Percentiles rank a stretch among this genome's conserved stretches.
Evolutionary conservation across 1,139 yeast species (phyloP).

Genomic region (Pichia sp.): DNA sequence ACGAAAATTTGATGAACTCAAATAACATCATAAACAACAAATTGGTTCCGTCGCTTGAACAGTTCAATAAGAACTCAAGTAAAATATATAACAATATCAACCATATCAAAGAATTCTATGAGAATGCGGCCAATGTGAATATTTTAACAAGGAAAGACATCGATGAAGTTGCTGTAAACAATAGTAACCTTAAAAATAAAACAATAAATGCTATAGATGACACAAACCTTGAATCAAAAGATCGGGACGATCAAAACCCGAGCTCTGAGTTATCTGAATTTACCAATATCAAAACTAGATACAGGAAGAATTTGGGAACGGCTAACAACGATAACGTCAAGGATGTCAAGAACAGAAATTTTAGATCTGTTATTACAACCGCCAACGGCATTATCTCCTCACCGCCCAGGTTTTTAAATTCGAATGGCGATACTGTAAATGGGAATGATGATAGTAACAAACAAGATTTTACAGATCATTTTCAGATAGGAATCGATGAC

Average conservation of each 20-base stretch:
- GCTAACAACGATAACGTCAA: neutral
- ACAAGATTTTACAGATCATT: neutral
- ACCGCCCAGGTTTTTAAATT: neutral
- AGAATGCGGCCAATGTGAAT: constrained; percentile 58
- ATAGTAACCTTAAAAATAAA: neutral
- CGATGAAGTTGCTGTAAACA: neutral
- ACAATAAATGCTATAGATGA: neutral
- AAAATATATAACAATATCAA: constrained; percentile 53
- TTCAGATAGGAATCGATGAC: constrained; percentile 6
- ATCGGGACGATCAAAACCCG: neutral
- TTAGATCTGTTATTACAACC: neutral
- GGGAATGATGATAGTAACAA: too few species aligned
- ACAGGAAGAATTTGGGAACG: constrained; percentile 9
- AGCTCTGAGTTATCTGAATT: constrained; percentile 7
- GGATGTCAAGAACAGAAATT: neutral
- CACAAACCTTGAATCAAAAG: neutral
- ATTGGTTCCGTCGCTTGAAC: constrained; percentile 53
- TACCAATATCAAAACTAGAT: constrained; percentile 9
- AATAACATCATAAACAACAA: constrained; percentile 55
- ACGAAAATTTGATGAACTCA: constrained; percentile 57
- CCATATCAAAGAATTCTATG: constrained; percentile 72
- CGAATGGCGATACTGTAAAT: neutral
- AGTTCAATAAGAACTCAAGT: constrained; percentile 46
- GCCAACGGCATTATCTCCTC: too few species aligned
- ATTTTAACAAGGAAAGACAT: constrained; percentile 19